Conservation (phyloP, 2,329 filamentous ascomycete species). For the Microdochium nivale region DNA sequence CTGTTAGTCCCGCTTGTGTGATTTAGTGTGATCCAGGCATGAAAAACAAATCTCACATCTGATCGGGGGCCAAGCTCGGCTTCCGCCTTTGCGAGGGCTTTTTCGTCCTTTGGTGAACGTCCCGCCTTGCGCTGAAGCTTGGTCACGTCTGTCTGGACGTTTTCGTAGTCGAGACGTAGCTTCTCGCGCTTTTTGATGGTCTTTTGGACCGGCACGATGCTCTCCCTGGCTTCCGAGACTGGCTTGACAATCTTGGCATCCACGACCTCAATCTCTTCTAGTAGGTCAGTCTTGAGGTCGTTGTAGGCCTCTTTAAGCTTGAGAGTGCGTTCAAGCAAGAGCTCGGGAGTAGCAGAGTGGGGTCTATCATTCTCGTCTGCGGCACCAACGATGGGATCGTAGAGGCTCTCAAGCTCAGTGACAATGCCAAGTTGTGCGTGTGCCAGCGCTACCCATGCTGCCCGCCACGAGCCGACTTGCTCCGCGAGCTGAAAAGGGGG, state of each 20-base stretch:
- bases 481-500: slow-evolving; percentile 55
- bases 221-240: slow-evolving; percentile 59
- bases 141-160: slow-evolving; percentile 63
- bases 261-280: slow-evolving; percentile 62
- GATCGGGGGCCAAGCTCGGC: slow-evolving; percentile 56
- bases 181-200: slow-evolving; percentile 80
- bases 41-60: slow-evolving; percentile 37
- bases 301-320: slow-evolving; percentile 59
- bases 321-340: slow-evolving; percentile 55
- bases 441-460: slow-evolving; percentile 68
- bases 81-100: slow-evolving; percentile 61
- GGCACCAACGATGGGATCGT: slow-evolving; percentile 66
- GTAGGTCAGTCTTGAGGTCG: slow-evolving; percentile 62
- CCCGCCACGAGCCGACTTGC: slow-evolving; percentile 66
- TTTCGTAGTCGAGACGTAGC: slow-evolving; percentile 73
- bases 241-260: slow-evolving; percentile 63
- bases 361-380: slow-evolving; percentile 46
- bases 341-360: slow-evolving; percentile 50
- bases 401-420: slow-evolving; percentile 62
- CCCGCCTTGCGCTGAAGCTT: slow-evolving; percentile 61
- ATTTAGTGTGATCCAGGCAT: background rate
- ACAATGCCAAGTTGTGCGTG: slow-evolving; percentile 58
- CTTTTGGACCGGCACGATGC: slow-evolving; percentile 65
- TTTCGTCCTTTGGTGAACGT: slow-evolving; percentile 65
- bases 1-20: slow-evolving; percentile 6